A percentile compares a stretch with the other conserved stretches of the same genome.
These are phyloP conservation scores for Isatis lusitanica DNA, from an alignment of 441 rosid species.

Conservation along the genomic window DNA sequence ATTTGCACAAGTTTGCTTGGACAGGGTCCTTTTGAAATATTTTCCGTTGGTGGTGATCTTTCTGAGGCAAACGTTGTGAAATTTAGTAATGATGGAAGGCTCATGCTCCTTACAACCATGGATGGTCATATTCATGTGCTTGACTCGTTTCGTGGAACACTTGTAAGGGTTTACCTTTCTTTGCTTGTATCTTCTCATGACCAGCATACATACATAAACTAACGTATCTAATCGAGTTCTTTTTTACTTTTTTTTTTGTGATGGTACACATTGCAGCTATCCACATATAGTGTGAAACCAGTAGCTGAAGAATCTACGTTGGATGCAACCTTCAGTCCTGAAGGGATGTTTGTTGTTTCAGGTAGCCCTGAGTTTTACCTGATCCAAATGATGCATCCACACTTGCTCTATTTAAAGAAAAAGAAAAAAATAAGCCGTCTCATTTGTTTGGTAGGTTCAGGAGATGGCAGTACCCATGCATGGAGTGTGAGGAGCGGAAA, in stretches of 20 bases:
- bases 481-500: constrained; percentile 89
- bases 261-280: constrained; percentile 51
- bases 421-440: background rate
- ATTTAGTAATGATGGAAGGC: constrained; percentile 92
- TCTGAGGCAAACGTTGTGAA: constrained; percentile 86
- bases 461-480: constrained; percentile 87
- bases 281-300: constrained; percentile 83
- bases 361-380: constrained; percentile 42
- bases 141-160: constrained; percentile 92
- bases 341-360: constrained; percentile 88
- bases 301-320: constrained; percentile 72
- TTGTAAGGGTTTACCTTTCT: constrained; percentile 44
- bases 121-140: constrained; percentile 90
- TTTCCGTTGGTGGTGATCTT: constrained; percentile 79
- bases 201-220: background rate
- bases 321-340: constrained; percentile 96
- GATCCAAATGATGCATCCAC: background rate
- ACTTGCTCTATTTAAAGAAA: background rate
- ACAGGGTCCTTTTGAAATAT: constrained; percentile 88
- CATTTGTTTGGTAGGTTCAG: constrained; percentile 63
- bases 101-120: constrained; percentile 84
- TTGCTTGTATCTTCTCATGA: background rate
- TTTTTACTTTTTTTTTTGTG: background rate
- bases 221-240: background rate
- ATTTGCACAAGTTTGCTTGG: constrained; percentile 4